Evolutionary conservation across 2,329 filamentous ascomycete species (phyloP).

Genomic region (Rhytidhysteron rufulum): DNA sequence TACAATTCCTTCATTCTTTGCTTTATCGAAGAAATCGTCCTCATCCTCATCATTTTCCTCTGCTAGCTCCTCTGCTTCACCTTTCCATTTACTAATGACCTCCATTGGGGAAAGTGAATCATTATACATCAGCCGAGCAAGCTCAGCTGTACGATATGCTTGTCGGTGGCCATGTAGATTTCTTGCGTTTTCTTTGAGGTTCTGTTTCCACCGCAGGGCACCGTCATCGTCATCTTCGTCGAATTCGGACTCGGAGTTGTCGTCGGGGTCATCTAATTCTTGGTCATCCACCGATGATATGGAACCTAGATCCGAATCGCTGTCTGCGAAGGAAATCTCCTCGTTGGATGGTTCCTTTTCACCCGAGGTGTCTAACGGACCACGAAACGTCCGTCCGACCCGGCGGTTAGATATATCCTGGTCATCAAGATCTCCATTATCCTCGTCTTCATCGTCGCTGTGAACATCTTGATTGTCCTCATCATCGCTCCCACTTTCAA

Average conservation of each 20-base stretch:
- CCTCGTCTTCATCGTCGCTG: conserved; percentile 49
- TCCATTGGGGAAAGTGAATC: conserved; percentile 70
- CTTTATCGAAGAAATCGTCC: conserved; percentile 60
- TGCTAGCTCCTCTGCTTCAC: conserved; percentile 54
- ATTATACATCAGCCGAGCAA: conserved; percentile 88
- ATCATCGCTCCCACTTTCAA: conserved; percentile 47
- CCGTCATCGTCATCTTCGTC: conserved; percentile 65
- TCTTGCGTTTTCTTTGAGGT: conserved; percentile 71
- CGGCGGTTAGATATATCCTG: conserved; percentile 41
- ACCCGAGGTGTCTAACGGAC: conserved; percentile 43
- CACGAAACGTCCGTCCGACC: conserved; percentile 53
- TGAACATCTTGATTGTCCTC: conserved; percentile 49
- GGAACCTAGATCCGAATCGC: conserved; percentile 92
- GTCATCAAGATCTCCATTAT: conserved; percentile 45
- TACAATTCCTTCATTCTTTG: conserved; percentile 46
- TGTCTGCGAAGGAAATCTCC: conserved; percentile 88
- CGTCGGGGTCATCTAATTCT: conserved; percentile 53
- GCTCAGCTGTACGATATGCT: conserved; percentile 73
- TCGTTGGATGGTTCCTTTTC: conserved; percentile 43
- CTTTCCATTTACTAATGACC: conserved; percentile 76
- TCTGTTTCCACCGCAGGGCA: conserved; percentile 80
- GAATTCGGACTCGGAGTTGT: conserved; percentile 34
- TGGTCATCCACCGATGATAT: conserved; percentile 63
- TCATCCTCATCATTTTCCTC: conserved; percentile 57
- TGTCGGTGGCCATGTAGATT: conserved; percentile 66